Base-by-base conservation (phyloP, 257 asterid genomes). In the Rauvolfia tetraphylla region DNA sequence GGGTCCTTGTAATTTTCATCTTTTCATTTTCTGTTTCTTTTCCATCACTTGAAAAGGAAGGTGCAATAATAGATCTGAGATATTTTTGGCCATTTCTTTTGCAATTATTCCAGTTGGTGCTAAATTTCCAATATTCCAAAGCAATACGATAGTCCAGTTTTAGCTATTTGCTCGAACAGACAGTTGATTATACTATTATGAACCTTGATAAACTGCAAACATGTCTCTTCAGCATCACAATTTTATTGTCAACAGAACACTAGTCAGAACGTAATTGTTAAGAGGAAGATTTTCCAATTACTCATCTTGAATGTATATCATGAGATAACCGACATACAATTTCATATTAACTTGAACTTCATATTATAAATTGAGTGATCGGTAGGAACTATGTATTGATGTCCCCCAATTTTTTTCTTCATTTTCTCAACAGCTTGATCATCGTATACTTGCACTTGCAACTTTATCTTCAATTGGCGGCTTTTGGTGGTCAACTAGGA, bases 361-460 rank as follows among this genome's bases (percentile, higher is more conserved):
- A 14, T 46, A 46, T 10, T 46, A 12, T 46, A 46, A 46, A 46
- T 49, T 13, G 22, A 0, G 22, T 49, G 56, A 49, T 49, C 2
- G 51, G 51, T 46, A 4, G 51, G 51, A 46, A 46, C 14, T 11
- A 46, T 3, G 51, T 49, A 49, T 0, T 13, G 20, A 22, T 49
- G 56, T n/a, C n/a, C n/a, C n/a, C n/a, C n/a, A n/a, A 17, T 15
- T 13, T 49, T 22, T 22, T 53, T 20, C 25, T 53, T 36, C 31
- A 29, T 66, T 67, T 67, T 15, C 41, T 76, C 27, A 67, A 74
- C 89, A 92, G 98, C 91, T 95, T 70, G 96, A 95, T 79, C 98
- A 95, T 83, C 92, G 99, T 53, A 85, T 92, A 68, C 98, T 95
- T n/a, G 99, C 99, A 73, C 89, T 92, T 78, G 87, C 96, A 51